Conservation (phyloP, 1,284 basidiomycete genomes). For the Meira nashicola region DNA sequence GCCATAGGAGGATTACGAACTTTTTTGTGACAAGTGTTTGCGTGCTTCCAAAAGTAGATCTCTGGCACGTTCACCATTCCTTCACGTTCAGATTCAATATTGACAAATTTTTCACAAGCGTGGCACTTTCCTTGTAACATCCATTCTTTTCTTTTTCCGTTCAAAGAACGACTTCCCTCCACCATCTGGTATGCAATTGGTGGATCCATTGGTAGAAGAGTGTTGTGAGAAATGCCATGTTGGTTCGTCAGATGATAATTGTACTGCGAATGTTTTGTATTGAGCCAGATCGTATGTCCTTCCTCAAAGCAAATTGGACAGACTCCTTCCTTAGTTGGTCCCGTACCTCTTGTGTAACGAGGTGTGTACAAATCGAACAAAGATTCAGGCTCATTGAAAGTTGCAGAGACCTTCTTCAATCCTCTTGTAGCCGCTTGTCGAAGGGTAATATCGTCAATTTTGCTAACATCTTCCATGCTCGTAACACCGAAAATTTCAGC, state of each 20-base stretch:
- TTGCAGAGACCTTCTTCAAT: neutral
- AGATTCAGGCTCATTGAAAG: neutral
- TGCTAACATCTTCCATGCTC: neutral
- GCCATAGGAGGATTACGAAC: too few relatives aligned
- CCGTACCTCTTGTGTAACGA: slow-evolving; percentile 23
- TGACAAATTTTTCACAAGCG: slow-evolving; percentile 9
- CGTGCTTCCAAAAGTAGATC: slow-evolving; percentile 16
- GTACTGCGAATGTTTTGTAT: slow-evolving; percentile 39
- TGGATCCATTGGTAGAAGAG: slow-evolving; percentile 27
- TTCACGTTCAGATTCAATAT: slow-evolving; percentile 2
- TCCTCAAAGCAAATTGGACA: slow-evolving; percentile 39
- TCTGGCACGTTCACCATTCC: slow-evolving; percentile 14
- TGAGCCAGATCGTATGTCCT: slow-evolving; percentile 18
- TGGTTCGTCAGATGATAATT: slow-evolving; percentile 37
- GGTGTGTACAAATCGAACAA: slow-evolving; percentile 38
- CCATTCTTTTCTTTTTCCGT: neutral
- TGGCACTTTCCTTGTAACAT: slow-evolving; percentile 19
- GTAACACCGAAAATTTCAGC: neutral
- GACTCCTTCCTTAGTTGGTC: slow-evolving; percentile 27
- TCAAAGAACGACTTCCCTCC: too few relatives aligned
- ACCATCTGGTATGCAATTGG: slow-evolving; percentile 22
- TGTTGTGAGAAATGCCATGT: slow-evolving; percentile 29
- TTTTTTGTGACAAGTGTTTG: slow-evolving; percentile 8
- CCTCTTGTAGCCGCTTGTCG: neutral
- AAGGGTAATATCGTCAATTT: neutral